These are phyloP conservation scores for Vitellaria paradoxa DNA, from an alignment of 179 eudicot species.

Conservation along the genomic window DNA sequence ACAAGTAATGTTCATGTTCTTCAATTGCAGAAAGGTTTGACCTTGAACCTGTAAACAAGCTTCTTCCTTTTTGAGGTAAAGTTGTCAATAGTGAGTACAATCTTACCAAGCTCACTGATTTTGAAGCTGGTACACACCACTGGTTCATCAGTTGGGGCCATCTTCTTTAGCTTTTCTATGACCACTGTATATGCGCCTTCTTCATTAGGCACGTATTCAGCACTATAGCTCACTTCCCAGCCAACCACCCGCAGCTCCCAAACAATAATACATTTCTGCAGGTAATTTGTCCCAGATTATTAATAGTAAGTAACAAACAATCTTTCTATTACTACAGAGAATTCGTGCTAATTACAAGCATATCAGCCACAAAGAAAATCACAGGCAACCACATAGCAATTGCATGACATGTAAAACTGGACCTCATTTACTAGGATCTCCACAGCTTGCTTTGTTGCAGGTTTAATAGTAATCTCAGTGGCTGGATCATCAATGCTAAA, in stretches of 20 bases:
- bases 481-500: conserved; percentile 55
- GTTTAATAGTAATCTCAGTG: conserved; percentile 62
- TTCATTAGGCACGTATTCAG: conserved; percentile 66
- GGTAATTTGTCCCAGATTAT: background rate
- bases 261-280: conserved; percentile 52
- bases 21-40: conserved; percentile 36
- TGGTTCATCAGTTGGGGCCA: conserved; percentile 46
- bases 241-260: conserved; percentile 79
- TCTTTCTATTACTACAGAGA: background rate
- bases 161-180: conserved; percentile 49
- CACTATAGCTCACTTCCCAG: conserved; percentile 71
- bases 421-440: conserved; percentile 68
- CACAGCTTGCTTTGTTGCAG: conserved; percentile 64
- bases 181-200: conserved; percentile 60
- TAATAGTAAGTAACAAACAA: background rate
- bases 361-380: background rate
- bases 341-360: background rate
- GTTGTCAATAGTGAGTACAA: conserved; percentile 63
- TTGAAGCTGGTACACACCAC: conserved; percentile 53
- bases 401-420: background rate
- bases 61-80: conserved; percentile 74
- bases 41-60: conserved; percentile 65
- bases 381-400: background rate
- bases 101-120: conserved; percentile 61
- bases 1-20: background rate